Evolutionary conservation across 495 filamentous ascomycete species (phyloP), one percentile per base, ranked within the genome.

Genomic region (Neurospora pannonica): DNA sequence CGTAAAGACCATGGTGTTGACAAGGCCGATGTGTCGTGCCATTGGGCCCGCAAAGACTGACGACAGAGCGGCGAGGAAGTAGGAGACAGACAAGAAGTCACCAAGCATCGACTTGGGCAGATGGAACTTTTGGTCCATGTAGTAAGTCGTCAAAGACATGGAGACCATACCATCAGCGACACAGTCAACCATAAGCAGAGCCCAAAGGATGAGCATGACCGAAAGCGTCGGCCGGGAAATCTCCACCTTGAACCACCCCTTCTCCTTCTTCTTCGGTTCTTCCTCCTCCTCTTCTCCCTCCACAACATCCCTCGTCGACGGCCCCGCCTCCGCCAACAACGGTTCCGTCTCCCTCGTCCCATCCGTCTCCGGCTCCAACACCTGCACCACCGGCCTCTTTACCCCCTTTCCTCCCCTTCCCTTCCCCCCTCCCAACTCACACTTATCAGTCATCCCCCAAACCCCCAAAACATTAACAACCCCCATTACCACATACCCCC

Each of bases 101-200:
- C 83, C 83, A 38, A 84, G 88, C n/a, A 85, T 84, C 3, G 90
- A 90, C 79, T 93, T 89, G 31, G 86, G 79, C 1, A 94, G 85
- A 75, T 86, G 80, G 81, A 97, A 95, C 79, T 94, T 96, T 71
- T 86, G 83, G 70, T 90, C 88, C 84, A 97, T 89, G 84, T 90
- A 97, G 82, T 92, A 94, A 43, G 90, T 92, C 70, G 92, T 90
- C 85, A 90, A 89, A 1, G 91, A 90, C 75, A 92, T 85, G 28
- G 89, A 87, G 70, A 90, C 91, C 84, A 97, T 89, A 38, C 93
- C 93, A 54, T 92, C 92, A 3, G 93, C 92, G 62, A 96, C 86
- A 0, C 90, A 90, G 83, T 97, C 94, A 3, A 97, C 79, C 46
- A 89, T 88, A 75, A 97, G 90, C 13, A 97, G 84, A 71, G 93